Percentiles rank a stretch among this genome's conserved stretches.
Conservation (phyloP, 2,329 filamentous ascomycete genomes). For the Cryoendolithus antarcticus region DNA sequence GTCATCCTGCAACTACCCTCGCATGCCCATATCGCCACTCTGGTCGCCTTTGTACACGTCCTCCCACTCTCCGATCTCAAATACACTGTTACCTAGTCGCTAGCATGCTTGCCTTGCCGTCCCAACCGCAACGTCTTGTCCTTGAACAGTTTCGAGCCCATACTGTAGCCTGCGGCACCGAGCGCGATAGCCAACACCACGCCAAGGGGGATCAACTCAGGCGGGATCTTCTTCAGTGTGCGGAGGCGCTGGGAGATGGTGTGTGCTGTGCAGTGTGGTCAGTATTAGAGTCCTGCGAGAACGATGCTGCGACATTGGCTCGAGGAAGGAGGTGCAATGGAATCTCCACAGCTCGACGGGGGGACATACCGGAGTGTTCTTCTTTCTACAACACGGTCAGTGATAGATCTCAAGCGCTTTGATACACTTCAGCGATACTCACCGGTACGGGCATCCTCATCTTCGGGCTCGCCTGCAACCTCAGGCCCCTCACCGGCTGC, state of each 20-base stretch:
- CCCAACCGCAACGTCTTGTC: slow-evolving; percentile 88
- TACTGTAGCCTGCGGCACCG: slow-evolving; percentile 68
- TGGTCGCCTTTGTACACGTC: too few relatives aligned
- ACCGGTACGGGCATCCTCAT: slow-evolving; percentile 23
- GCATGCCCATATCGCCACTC: too few relatives aligned
- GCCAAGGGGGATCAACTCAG: slow-evolving; percentile 88
- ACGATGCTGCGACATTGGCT: too few relatives aligned
- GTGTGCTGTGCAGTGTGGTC: slow-evolving; percentile 51
- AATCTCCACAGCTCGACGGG: too few relatives aligned
- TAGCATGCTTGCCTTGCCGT: slow-evolving; percentile 45
- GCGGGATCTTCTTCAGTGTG: slow-evolving; percentile 76
- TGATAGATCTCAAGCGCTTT: slow-evolving; percentile 4
- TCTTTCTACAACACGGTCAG: slow-evolving; percentile 46
- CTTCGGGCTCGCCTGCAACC: slow-evolving; percentile 14
- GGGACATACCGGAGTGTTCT: slow-evolving; percentile 47
- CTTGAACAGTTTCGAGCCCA: slow-evolving; percentile 65
- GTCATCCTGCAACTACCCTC: too few relatives aligned
- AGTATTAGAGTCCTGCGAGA: too few relatives aligned
- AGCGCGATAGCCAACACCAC: slow-evolving; percentile 70
- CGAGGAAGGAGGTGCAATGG: slow-evolving; percentile 21
- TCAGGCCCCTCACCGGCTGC: slow-evolving; percentile 22
- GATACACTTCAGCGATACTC: slow-evolving; percentile 8
- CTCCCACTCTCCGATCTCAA: too few relatives aligned
- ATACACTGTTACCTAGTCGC: not conserved
- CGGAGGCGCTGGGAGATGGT: slow-evolving; percentile 92